Base-by-base conservation (phyloP, 2,329 filamentous ascomycete species). In the Stagonosporopsis vannaccii region DNA sequence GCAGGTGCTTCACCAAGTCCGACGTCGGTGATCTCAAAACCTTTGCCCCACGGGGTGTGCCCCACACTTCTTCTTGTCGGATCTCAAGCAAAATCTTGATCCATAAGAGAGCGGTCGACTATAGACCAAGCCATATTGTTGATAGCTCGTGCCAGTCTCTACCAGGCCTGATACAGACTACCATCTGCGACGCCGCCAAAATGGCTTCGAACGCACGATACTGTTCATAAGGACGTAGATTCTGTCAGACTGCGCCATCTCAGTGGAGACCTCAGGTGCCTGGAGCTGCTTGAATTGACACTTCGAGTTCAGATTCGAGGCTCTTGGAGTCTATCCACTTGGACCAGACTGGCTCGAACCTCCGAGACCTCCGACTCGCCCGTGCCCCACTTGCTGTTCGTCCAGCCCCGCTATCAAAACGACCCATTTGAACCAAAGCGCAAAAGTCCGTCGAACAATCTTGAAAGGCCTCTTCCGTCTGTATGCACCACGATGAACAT, bases 401-500 rank as follows among this genome's bases (percentile, higher is more conserved):
- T n/a, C 39, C 48, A 35, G 50, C 53, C 60, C 64, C 58, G 58
- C 54, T 36, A 37, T 17, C 36, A 47, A 52, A 51, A 39, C n/a
- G 19, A 51, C 37, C 3, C 22, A 37, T 26, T 25, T 30, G 23
- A 25, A 42, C 23, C 22, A 6, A 13, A 11, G 17, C 32, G 32
- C 33, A 28, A 17, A 19, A 47, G 41, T 32, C 26, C 20, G 23
- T 30, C 8, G 22, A 25, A 2, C 2, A 20, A 20, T 20, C 17
- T 12, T 37, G 6, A 30, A 5, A 28, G 12, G 5, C 7, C 7
- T 12, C 4, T 20, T 6, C 8, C 26, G 12, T 11, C 2, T 15
- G 8, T n/a, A 51, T 5, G 5, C 11, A 36, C 15, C 39, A 55
- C 20, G 17, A 68, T 69, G 66, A 64, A 66, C 32, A 37, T 43